Base-by-base conservation (phyloP, 768 basidiomycete genomes). In the Astraeus odoratus region DNA sequence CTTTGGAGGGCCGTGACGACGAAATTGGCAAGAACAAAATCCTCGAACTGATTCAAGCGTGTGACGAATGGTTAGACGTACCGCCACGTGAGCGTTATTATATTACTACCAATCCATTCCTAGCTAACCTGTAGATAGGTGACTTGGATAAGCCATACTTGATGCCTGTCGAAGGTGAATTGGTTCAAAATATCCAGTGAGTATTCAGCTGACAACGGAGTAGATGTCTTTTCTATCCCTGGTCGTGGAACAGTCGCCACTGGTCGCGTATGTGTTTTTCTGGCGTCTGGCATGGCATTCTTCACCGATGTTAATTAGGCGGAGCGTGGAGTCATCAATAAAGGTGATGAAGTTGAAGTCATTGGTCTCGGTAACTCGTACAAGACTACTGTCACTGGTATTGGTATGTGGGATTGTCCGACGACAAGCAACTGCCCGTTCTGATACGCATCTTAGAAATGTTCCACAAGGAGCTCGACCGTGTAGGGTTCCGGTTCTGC, bases 401-500 rank as follows among this genome's bases (percentile, higher is more conserved):
- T 94, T 61, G 90, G 85, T 85, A 54, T 42, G 50, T 4, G 25
- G n/a, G 2, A 15, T 19, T 15, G 16, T 20, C 18, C 36, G 29
- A 6, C 19, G 23, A n/a, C n/a, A n/a, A n/a, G n/a, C n/a, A n/a
- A n/a, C n/a, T 27, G 27, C 29, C 43, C 26, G 13, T 30, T 25
- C 15, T 34, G 23, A 18, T 40, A 37, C 49, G 57, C 22, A 56
- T 16, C 16, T 31, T 52, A 93, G 95, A 97, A 69, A 97, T 96
- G 91, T 98, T 98, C 83, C 95, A 96, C 77, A 97, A 96, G 74
- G 96, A 99, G 70, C 80, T 99, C 44, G 96, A 99, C 29, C 82
- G 93, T 45, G 87, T 84, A 66, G 33, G 75, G 44, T n/a, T 33
- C 16, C 2, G 1, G 30, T 42, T 47, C 35, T 15, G 20, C 9